phyloP scores from a whole-genome alignment of 202 grass and related monocot species.

The Elaeis oleifera region DNA sequence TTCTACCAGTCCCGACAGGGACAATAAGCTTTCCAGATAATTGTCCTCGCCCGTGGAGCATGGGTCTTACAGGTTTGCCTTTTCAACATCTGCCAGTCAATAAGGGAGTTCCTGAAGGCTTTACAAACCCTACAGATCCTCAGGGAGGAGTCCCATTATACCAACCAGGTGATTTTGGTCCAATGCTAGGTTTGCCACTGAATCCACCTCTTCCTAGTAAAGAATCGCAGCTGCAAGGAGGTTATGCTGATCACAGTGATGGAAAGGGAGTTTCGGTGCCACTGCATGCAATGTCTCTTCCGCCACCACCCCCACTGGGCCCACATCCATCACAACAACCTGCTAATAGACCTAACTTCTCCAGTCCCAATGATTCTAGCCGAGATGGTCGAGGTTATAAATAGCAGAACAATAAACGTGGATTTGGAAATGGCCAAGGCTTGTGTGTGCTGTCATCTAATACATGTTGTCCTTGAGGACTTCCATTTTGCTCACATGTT shows the following conservation, averaged over 20 bases:
- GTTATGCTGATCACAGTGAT: slow-evolving; percentile 40
- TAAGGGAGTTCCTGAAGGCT: slow-evolving; percentile 43
- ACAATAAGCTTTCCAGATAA: slow-evolving; percentile 34
- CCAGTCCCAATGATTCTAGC: too few relatives aligned
- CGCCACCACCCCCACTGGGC: slow-evolving; percentile 46
- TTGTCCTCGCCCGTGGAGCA: slow-evolving; percentile 46
- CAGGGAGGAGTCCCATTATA: slow-evolving; percentile 47
- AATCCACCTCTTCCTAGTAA: slow-evolving; percentile 30
- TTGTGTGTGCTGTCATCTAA: too few relatives aligned
- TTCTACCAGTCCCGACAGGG: slow-evolving; percentile 34
- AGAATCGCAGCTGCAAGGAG: slow-evolving; percentile 13
- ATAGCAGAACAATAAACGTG: too few relatives aligned
- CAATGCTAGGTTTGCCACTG: slow-evolving; percentile 30
- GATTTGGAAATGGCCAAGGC: too few relatives aligned
- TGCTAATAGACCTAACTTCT: slow-evolving; percentile 26
- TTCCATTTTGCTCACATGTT: too few relatives aligned
- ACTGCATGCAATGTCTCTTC: slow-evolving; percentile 43
- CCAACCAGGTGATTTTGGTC: slow-evolving; percentile 41
- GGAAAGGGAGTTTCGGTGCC: slow-evolving; percentile 47
- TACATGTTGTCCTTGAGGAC: too few relatives aligned
- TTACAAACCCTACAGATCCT: slow-evolving; percentile 30
- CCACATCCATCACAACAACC: slow-evolving; percentile 38
- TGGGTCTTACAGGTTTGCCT: slow-evolving; percentile 51
- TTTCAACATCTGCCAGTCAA: slow-evolving; percentile 42
- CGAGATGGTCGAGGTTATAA: too few relatives aligned